Conservation (phyloP, 306 rosid genomes). For the Trichosanthes cucumerina region DNA sequence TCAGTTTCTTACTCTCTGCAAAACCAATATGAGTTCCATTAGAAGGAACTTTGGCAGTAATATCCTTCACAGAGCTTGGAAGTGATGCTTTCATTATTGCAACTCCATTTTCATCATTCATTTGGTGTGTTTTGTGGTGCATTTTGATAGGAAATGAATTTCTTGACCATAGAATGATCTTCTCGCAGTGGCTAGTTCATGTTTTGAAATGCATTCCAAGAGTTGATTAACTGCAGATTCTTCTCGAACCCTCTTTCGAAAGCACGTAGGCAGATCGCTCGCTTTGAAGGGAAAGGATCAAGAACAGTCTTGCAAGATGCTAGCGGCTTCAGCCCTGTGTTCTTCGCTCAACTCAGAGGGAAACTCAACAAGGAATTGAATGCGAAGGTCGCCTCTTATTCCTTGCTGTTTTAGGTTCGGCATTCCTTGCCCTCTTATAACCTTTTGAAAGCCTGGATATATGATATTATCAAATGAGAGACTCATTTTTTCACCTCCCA, state of each 20-base stretch:
- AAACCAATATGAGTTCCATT: neutral
- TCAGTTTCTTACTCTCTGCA: neutral
- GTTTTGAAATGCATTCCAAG: neutral
- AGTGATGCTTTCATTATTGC: neutral
- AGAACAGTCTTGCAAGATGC: constrained; percentile 44
- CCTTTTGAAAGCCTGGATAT: constrained; percentile 59
- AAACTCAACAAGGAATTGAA: constrained; percentile 52
- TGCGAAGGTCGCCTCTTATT: constrained; percentile 58
- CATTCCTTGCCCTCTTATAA: constrained; percentile 75
- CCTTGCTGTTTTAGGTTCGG: constrained; percentile 39
- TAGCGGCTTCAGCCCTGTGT: constrained; percentile 48
- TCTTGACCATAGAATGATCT: neutral
- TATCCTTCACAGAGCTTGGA: neutral
- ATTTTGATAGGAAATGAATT: neutral
- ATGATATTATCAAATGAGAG: constrained; percentile 48
- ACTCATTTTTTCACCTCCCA: constrained; percentile 61
- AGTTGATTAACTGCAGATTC: neutral
- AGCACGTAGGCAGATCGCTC: neutral
- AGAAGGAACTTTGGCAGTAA: neutral
- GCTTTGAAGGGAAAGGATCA: neutral
- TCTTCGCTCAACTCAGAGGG: constrained; percentile 42
- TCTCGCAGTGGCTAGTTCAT: neutral
- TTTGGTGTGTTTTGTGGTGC: neutral
- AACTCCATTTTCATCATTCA: neutral
- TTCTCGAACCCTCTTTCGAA: neutral